A percentile compares a stretch with the other conserved stretches of the same genome.
phyloP scores from a whole-genome alignment of 768 basidiomycete species.

The Hypholoma fasciculare region DNA sequence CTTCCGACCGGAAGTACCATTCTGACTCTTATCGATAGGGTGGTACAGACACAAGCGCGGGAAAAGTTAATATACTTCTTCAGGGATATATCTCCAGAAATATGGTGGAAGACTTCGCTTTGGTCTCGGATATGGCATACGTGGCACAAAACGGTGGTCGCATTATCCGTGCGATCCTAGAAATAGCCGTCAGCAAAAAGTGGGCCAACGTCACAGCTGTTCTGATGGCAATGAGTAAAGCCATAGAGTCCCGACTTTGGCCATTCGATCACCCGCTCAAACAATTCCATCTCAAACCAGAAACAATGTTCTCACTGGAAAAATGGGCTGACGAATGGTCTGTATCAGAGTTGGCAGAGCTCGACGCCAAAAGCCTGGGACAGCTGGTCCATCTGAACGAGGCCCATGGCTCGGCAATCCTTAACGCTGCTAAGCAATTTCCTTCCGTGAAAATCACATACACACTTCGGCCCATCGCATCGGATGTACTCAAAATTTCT shows the following conservation, averaged over 20 bases:
- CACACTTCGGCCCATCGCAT: slow-evolving; percentile 76
- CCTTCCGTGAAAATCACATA: slow-evolving; percentile 70
- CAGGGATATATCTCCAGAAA: slow-evolving; percentile 86
- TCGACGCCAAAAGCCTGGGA: slow-evolving; percentile 71
- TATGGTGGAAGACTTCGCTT: slow-evolving; percentile 89
- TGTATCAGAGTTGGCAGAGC: slow-evolving; percentile 67
- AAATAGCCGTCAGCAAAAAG: slow-evolving; percentile 90
- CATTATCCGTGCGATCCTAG: slow-evolving; percentile 91
- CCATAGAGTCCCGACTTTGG: slow-evolving; percentile 91
- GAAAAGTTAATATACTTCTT: slow-evolving; percentile 94
- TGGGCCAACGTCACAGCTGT: slow-evolving; percentile 84
- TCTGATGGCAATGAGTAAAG: slow-evolving; percentile 90
- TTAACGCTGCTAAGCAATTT: slow-evolving; percentile 81
- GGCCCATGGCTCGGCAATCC: slow-evolving; percentile 75
- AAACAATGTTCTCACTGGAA: slow-evolving; percentile 77
- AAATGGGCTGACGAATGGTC: slow-evolving; percentile 82
- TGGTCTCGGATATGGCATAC: slow-evolving; percentile 94
- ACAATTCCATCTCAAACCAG: slow-evolving; percentile 76
- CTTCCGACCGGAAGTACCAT: neutral
- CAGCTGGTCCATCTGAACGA: slow-evolving; percentile 85
- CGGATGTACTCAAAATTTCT: slow-evolving; percentile 79
- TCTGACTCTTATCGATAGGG: slow-evolving; percentile 41
- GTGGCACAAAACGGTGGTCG: slow-evolving; percentile 94
- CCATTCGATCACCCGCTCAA: slow-evolving; percentile 89
- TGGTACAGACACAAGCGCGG: slow-evolving; percentile 48